Evolutionary conservation across 306 rosid species (phyloP), one percentile per base, ranked within the genome.

Genomic region (Coriaria nepalensis): DNA sequence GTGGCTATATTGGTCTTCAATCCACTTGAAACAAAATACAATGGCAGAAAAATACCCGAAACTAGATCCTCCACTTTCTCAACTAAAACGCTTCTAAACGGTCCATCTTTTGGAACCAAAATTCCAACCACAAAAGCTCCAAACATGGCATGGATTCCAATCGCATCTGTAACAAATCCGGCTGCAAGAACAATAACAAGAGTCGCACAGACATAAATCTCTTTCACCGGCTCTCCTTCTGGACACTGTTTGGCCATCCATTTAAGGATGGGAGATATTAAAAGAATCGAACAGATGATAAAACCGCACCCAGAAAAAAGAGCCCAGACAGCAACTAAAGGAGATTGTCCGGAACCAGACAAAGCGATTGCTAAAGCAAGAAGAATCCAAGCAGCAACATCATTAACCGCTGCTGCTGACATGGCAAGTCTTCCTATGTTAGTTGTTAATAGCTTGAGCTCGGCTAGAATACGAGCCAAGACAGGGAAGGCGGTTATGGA

Each of bases 401-500:
- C 96, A 38, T 88, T 88, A 12, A 88, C 74, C 41, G 96, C 96
- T 20, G 96, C 96, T 33, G 95, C 96, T 7, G 96, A 83, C 93
- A 88, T 81, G 10, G 96, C 96, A 65, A 73, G 70, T 48, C 73
- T 66, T 6, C 96, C 96, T 52, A 88, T 60, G 46, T 69, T 65
- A 34, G 93, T 83, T 8, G 95, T 88, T 53, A 88, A 58, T 50
- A 88, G 96, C 78, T 81, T 88, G 52, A 88, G 78, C 78, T 88
- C 96, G 0, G 95, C 95, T 59, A 88, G 50, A 48, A 88, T 83
- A 37, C 93, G 95, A 5, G 96, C 96, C 42, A 88, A 70, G 13
- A 88, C 95, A 9, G 95, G 96, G 59, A 88, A 88, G 49, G 96
- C 94, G 0, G 88, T 83, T 0, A 83, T 76, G 9, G 94, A 83